These are phyloP conservation scores for Gossypium sturtianum DNA, from an alignment of 345 rosid genomes.

Conservation along the genomic window DNA sequence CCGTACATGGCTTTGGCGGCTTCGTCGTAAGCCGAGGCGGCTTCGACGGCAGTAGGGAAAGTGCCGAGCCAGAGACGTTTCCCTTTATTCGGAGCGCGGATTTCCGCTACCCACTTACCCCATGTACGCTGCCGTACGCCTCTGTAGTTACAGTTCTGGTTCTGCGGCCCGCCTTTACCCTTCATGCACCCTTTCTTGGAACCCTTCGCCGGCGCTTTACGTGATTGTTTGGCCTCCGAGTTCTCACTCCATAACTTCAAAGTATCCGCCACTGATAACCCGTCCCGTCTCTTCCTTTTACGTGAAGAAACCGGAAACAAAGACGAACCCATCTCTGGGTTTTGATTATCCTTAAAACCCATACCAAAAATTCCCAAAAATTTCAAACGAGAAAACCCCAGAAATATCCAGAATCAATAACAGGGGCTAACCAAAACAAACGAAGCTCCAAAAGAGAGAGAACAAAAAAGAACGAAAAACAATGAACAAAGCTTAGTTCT, in stretches of 20 bases:
- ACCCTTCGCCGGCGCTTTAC: constrained; percentile 46
- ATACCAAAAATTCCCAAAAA: background rate
- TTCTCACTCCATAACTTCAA: background rate
- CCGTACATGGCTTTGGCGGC: constrained; percentile 81
- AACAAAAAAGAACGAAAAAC: too few species aligned
- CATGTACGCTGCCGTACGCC: constrained; percentile 90
- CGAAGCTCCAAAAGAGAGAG: too few species aligned
- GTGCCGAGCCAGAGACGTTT: constrained; percentile 84
- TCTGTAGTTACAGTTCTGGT: constrained; percentile 43
- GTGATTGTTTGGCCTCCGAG: background rate
- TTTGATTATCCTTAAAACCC: background rate
- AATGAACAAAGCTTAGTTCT: too few species aligned
- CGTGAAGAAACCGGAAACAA: background rate
- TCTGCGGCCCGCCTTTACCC: constrained; percentile 95
- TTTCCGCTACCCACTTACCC: constrained; percentile 98
- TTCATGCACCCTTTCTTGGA: constrained; percentile 87
- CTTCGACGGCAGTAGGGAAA: constrained; percentile 54
- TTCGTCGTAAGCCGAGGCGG: constrained; percentile 79
- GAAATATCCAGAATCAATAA: background rate
- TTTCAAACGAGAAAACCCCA: background rate
- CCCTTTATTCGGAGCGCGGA: constrained; percentile 63
- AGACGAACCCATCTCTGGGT: background rate
- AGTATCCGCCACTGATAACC: background rate
- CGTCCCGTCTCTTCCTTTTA: background rate
- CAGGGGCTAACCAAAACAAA: background rate